These are phyloP conservation scores for Termitomyces sp. DNA, from an alignment of 768 basidiomycete genomes.

Conservation along the genomic window DNA sequence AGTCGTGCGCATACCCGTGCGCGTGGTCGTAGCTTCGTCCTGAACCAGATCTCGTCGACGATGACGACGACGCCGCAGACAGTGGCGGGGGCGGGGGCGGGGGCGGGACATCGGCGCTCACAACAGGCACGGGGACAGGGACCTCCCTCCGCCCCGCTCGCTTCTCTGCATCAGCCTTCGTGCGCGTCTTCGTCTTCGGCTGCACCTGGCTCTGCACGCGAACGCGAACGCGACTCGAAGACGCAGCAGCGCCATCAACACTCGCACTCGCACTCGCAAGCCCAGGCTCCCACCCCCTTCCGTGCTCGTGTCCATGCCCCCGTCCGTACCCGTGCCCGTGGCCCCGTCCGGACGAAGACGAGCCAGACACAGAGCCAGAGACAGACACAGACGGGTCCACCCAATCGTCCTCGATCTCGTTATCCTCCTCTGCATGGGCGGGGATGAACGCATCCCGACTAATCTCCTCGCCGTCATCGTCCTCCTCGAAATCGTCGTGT, in stretches of 20 bases:
- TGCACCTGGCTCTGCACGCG: too few relatives aligned
- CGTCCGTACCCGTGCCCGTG: too few relatives aligned
- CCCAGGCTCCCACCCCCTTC: too few relatives aligned
- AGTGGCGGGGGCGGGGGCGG: conserved; percentile 16
- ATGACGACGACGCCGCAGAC: too few relatives aligned
- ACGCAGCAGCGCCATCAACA: neutral
- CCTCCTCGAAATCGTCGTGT: conserved; percentile 22
- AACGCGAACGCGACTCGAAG: neutral
- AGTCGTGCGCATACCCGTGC: neutral
- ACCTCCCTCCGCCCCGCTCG: conserved; percentile 33
- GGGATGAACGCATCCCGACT: too few relatives aligned
- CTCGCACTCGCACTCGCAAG: too few relatives aligned
- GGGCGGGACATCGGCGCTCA: conserved; percentile 27
- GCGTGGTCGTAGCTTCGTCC: neutral
- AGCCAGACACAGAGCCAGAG: too few relatives aligned
- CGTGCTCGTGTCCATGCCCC: too few relatives aligned
- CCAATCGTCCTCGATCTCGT: conserved; percentile 61
- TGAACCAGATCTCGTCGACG: neutral
- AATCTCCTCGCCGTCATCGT: conserved; percentile 26
- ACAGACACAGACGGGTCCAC: conserved; percentile 55
- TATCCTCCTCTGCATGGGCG: conserved; percentile 40
- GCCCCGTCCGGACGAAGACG: too few relatives aligned
- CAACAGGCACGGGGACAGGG: conserved; percentile 32
- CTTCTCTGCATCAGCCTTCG: conserved; percentile 16
- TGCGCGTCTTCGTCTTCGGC: too few relatives aligned